Evolutionary conservation across 2,329 filamentous ascomycete genomes (phyloP), one percentile per base, ranked within the genome.

Genomic region (Stromatinia cepivora): DNA sequence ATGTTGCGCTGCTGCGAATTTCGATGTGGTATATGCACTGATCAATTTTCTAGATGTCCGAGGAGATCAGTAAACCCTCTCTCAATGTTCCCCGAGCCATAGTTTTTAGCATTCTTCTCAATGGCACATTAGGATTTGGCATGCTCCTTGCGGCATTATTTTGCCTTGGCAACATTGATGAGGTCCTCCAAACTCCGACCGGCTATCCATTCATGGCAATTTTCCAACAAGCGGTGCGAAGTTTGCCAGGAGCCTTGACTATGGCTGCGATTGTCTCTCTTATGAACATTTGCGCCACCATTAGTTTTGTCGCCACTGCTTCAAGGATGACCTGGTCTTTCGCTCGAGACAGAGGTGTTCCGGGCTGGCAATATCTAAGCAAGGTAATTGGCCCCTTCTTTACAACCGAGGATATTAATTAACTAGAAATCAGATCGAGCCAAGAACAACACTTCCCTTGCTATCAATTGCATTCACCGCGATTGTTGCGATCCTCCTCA

Each of bases 201-300:
- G 79, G 50, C 75, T 81, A 81, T 0, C 81, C 84, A 3, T 82
- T 85, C 76, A 80, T 84, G 74, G 81, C 84, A 39, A 82, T 87
- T 53, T 86, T 87, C 69, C 82, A 81, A 2, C 82, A 83, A 4
- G 82, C 81, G 13, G 81, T 81, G 13, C 82, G 86, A 78, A 67
- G 50, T 25, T 74, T 77, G 5, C 79, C 78, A 1, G 84, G 81
- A 1, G 81, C 84, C 1, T 82, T 81, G 15, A 80, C 81, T 17
- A 83, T 87, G 80, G 79, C 81, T 0, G 79, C 80, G 1, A 79
- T 84, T 20, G 78, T 84, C 15, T 78, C 80, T 48, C 74, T 80
- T 11, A 72, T 81, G 2, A 76, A 78, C 6, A 77, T 79, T 52
- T 80, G 78, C 59, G 78, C 77, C 36, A 79, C 77, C 36, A 78